A percentile compares a stretch with the other conserved stretches of the same genome.
phyloP scores from a whole-genome alignment of 1,284 basidiomycete genomes.

The Albatrellus sp. region DNA sequence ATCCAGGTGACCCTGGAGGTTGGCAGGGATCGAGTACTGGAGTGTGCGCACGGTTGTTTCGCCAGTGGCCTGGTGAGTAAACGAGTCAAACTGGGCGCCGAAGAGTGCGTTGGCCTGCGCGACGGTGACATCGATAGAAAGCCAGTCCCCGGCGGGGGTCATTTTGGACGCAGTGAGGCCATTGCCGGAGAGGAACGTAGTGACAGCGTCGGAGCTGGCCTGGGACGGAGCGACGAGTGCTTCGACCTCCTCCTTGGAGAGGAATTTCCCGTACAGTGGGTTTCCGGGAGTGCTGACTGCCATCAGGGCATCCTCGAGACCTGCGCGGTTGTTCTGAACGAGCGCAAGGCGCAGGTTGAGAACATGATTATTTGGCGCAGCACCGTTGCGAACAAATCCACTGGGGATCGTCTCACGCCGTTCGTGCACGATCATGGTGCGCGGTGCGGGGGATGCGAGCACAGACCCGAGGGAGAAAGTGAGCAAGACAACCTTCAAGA shows the following conservation, averaged over 20 bases:
- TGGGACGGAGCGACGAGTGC: conserved; percentile 21
- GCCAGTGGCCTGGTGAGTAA: conserved; percentile 17
- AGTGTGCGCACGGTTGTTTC: conserved; percentile 18
- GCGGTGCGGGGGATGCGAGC: neutral
- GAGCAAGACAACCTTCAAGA: neutral
- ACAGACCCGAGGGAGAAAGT: neutral
- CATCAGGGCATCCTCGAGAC: conserved; percentile 17
- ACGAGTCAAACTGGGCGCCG: conserved; percentile 19
- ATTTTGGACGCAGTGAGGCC: conserved; percentile 14
- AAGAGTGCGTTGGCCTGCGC: conserved; percentile 20
- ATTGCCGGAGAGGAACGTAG: conserved; percentile 19
- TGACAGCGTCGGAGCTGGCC: conserved; percentile 18
- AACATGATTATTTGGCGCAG: neutral
- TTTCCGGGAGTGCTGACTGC: conserved; percentile 20
- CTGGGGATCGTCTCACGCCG: neutral
- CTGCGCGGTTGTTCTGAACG: conserved; percentile 15
- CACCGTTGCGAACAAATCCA: neutral
- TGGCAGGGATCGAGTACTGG: conserved; percentile 20
- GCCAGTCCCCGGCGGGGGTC: conserved; percentile 17
- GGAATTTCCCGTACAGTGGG: conserved; percentile 18
- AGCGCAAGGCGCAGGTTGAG: conserved; percentile 15
- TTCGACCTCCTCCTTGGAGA: conserved; percentile 22
- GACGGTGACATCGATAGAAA: conserved; percentile 13
- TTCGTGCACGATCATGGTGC: conserved; percentile 1
- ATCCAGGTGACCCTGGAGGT: conserved; percentile 12